Evolutionary conservation across 139 green algal species (phyloP).

Genomic region (Nannochloris sp.): DNA sequence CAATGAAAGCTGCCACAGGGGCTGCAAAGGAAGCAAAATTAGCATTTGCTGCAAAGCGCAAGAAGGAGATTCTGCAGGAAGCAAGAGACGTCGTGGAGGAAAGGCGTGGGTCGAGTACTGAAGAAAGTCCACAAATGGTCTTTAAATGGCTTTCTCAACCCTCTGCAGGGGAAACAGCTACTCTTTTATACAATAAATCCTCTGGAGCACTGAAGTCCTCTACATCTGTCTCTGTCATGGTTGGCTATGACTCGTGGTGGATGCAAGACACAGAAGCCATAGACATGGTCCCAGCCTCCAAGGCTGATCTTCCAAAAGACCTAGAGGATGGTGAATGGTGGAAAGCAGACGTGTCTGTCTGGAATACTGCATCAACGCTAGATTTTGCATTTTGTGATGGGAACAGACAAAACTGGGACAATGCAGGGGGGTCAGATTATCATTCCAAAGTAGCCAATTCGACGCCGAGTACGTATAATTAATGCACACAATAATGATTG

Average conservation of each 20-base stretch:
- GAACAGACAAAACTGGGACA: constrained; percentile 67
- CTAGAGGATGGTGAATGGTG: constrained; percentile 37
- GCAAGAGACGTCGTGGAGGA: constrained; percentile 38
- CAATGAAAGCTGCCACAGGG: constrained; percentile 31
- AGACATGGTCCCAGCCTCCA: neutral
- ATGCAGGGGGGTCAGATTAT: constrained; percentile 64
- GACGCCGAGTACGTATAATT: neutral
- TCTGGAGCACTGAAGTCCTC: constrained; percentile 19
- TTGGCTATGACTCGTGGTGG: constrained; percentile 75
- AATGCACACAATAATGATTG: neutral
- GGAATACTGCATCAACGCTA: constrained; percentile 42
- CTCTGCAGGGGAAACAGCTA: constrained; percentile 17
- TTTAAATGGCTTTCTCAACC: constrained; percentile 43
- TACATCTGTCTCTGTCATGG: constrained; percentile 39
- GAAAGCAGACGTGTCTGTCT: constrained; percentile 41
- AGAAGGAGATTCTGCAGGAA: constrained; percentile 16
- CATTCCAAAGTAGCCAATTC: constrained; percentile 42
- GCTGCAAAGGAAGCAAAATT: constrained; percentile 32
- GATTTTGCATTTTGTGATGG: constrained; percentile 73
- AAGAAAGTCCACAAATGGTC: constrained; percentile 16
- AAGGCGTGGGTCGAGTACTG: constrained; percentile 28
- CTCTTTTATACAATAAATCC: constrained; percentile 50
- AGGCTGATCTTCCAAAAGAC: neutral
- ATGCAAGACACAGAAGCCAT: constrained; percentile 33
- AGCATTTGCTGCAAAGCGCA: constrained; percentile 9